These are phyloP conservation scores for Desmodesmus armatus DNA, from an alignment of 139 green algal species.

Conservation along the genomic window DNA sequence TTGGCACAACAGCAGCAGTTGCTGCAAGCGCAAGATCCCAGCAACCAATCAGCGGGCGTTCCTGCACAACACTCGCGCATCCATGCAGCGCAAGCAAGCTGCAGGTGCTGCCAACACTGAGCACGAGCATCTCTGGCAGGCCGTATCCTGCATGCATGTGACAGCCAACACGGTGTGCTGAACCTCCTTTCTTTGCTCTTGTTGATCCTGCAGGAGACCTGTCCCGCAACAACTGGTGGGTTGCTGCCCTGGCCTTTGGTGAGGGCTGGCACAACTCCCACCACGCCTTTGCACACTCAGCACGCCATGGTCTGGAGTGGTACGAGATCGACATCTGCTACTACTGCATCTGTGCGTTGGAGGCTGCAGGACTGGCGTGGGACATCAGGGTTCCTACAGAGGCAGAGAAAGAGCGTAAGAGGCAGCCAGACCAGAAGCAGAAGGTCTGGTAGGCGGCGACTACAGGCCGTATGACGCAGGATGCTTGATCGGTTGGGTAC, in stretches of 20 bases:
- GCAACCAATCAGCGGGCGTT: neutral
- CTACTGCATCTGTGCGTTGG: constrained; percentile 61
- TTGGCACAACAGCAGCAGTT: too few species aligned
- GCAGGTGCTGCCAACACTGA: neutral
- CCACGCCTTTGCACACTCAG: neutral
- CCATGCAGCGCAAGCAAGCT: neutral
- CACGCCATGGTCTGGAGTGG: constrained; percentile 25
- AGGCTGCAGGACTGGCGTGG: constrained; percentile 66
- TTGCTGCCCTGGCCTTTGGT: constrained; percentile 28
- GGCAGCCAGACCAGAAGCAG: neutral
- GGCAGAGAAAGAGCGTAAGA: constrained; percentile 59
- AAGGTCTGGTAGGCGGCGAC: neutral
- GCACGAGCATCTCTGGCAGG: neutral
- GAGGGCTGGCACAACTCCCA: neutral
- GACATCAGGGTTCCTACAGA: constrained; percentile 69
- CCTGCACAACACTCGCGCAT: neutral
- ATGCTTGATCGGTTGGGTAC: too few species aligned
- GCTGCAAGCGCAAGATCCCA: too few species aligned
- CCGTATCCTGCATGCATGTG: constrained; percentile 13
- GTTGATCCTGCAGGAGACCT: constrained; percentile 64
- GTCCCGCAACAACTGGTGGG: constrained; percentile 60
- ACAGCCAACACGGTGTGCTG: too few species aligned
- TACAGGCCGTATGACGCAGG: too few species aligned
- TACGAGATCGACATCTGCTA: constrained; percentile 78
- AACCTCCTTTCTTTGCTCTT: constrained; percentile 52